Conservation (phyloP, 2,329 filamentous ascomycete species). For the Tetracladium maxilliforme region DNA sequence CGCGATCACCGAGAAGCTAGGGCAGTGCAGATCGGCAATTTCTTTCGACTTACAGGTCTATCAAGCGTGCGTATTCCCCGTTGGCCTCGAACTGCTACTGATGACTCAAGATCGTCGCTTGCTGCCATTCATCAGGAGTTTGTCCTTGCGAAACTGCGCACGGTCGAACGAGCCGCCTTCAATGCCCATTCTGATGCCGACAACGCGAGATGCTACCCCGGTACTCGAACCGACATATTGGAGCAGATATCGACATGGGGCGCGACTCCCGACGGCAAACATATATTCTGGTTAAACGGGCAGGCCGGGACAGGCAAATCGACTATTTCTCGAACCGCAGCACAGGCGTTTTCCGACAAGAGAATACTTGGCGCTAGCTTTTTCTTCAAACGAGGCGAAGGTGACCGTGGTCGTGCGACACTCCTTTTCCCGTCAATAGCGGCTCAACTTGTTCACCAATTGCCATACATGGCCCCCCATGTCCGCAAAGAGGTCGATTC, state of each 20-base stretch:
- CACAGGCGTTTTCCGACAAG: constrained; percentile 8
- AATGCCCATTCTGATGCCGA: constrained; percentile 18
- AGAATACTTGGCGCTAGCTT: constrained; percentile 14
- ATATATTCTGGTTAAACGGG: constrained; percentile 9
- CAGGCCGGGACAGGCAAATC: constrained; percentile 17
- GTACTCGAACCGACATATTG: constrained; percentile 18
- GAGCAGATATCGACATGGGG: constrained; percentile 8
- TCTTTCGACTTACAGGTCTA: constrained; percentile 16
- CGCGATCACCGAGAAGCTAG: constrained; percentile 12
- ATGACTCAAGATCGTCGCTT: constrained; percentile 5
- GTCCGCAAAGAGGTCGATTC: constrained; percentile 15
- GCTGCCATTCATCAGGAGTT: constrained; percentile 10
- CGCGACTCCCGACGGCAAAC: constrained; percentile 20
- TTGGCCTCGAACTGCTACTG: constrained; percentile 1
- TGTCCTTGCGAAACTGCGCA: constrained; percentile 7
- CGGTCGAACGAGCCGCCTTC: constrained; percentile 13
- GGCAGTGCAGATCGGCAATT: constrained; percentile 12
- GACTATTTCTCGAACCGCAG: constrained; percentile 18
- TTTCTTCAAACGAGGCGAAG: constrained; percentile 17
- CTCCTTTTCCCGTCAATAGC: constrained; percentile 25
- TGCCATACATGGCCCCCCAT: constrained; percentile 12
- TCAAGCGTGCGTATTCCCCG: constrained; percentile 13
- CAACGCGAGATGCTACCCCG: constrained; percentile 14
- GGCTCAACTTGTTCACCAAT: constrained; percentile 12
- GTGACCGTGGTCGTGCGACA: constrained; percentile 17